Evolutionary conservation across 768 basidiomycete genomes (phyloP), one percentile per base, ranked within the genome.

Genomic region (Boletus subcaerulescens): DNA sequence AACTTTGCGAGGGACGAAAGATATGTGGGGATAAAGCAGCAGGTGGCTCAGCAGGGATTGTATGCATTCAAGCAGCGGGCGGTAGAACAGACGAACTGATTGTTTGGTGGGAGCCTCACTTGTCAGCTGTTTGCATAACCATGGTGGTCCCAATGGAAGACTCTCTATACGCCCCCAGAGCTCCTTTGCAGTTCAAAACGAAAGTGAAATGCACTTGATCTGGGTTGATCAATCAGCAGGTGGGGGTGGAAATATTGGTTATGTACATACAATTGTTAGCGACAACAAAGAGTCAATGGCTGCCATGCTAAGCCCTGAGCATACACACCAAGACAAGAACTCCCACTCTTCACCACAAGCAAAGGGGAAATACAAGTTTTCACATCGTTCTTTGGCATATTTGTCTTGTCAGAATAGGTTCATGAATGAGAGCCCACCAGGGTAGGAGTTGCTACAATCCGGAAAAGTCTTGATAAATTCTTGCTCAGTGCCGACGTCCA

Each of bases 11-110:
- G 6, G 26, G 26, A 26, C 26, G 3, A 67, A 62, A 2, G 59
- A 52, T 5, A 73, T 59, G 36, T 63, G 45, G n/a, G 69, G 59
- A 14, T 57, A 41, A 1, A 74, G 35, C 1, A 67, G 46, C 1
- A 65, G 72, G 51, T 52, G 32, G 26, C 26, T 26, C 26, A 26
- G 26, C 7, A 26, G 26, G 26, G 26, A 26, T 26, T 26, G 26
- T 26, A 74, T 10, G 24, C 69, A 74, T 14, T 73, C 54, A 5
- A 74, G 29, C 5, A 62, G 45, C 48, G 66, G 54, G 11, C 56
- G 57, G 56, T 74, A 74, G 53, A 59, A 72, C 3, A 75, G 55
- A 18, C 42, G 13, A n/a, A 70, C 12, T 0, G 55, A 52, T 1
- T 57, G 59, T 33, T 71, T 73, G 14, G 66, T 68, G 26, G 26